Evolutionary conservation across 176 grass and related monocot species (phyloP).

Genomic region (bread wheat (Triticum aestivum)): DNA sequence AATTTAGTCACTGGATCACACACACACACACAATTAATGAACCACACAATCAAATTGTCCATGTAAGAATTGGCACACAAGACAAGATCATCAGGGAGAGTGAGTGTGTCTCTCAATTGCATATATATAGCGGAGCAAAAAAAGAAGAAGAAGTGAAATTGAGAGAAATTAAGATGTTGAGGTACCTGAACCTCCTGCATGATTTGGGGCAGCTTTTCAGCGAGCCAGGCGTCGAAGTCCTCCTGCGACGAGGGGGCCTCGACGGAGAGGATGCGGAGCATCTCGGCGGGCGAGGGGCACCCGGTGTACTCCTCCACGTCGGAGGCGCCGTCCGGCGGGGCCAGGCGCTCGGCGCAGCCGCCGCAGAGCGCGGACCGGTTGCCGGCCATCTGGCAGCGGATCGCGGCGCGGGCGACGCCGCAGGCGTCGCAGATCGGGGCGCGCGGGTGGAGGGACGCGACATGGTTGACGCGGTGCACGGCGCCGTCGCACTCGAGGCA

Average conservation of each 20-base stretch:
- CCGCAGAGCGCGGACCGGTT: not conserved
- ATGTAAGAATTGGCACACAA: not conserved
- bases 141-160: not conserved
- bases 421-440: slow-evolving; percentile 44
- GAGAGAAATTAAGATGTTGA: not conserved
- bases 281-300: slow-evolving; percentile 1
- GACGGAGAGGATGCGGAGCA: slow-evolving; percentile 14
- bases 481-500: slow-evolving; percentile 48
- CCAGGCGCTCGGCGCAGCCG: not conserved
- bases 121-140: too few species aligned
- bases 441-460: slow-evolving; percentile 27
- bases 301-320: slow-evolving; percentile 21
- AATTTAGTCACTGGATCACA: not conserved
- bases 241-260: not conserved
- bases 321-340: not conserved
- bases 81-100: not conserved
- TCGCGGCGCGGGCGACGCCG: not conserved
- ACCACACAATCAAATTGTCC: not conserved
- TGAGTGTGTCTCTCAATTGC: not conserved
- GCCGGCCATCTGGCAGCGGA: not conserved
- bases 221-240: slow-evolving; percentile 20
- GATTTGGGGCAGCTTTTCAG: not conserved
- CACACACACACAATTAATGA: not conserved
- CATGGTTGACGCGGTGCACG: slow-evolving; percentile 30
- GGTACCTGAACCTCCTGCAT: not conserved